These are phyloP conservation scores for Diaporthe citri DNA, from an alignment of 2,329 filamentous ascomycete species.

Conservation along the genomic window DNA sequence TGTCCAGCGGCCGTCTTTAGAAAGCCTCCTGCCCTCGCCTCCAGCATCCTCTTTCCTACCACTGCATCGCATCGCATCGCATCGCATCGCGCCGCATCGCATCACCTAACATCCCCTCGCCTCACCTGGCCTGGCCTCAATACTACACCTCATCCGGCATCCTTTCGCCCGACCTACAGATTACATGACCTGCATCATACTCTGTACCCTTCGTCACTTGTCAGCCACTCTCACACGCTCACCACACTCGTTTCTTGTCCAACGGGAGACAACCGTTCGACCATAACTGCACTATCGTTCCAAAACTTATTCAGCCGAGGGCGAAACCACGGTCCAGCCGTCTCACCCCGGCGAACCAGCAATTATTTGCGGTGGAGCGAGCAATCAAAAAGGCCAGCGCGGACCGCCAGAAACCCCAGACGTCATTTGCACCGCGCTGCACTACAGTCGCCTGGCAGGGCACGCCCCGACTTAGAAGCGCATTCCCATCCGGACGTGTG, in stretches of 20 bases:
- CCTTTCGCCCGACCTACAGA: neutral
- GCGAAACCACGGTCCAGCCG: conserved; percentile 17
- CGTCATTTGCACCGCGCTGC: conserved; percentile 32
- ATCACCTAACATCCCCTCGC: neutral
- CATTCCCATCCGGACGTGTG: conserved; percentile 25
- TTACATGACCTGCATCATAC: conserved; percentile 12
- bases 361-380: conserved; percentile 39
- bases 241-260: neutral
- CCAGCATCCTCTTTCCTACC: neutral
- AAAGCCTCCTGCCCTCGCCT: conserved; percentile 19
- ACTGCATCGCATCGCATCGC: neutral
- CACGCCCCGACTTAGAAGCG: neutral
- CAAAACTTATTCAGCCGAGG: conserved; percentile 6
- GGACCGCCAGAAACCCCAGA: conserved; percentile 15
- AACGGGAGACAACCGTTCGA: neutral
- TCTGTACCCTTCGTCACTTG: neutral
- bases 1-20: conserved; percentile 17
- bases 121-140: neutral
- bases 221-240: conserved; percentile 5
- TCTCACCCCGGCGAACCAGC: conserved; percentile 26
- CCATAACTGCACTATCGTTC: conserved; percentile 6
- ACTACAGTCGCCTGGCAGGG: neutral
- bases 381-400: conserved; percentile 39
- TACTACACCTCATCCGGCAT: neutral
- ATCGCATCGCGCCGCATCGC: neutral